Evolutionary conservation across 768 basidiomycete genomes (phyloP), one percentile per base, ranked within the genome.

Genomic region (Rhodotorula babjevae): DNA sequence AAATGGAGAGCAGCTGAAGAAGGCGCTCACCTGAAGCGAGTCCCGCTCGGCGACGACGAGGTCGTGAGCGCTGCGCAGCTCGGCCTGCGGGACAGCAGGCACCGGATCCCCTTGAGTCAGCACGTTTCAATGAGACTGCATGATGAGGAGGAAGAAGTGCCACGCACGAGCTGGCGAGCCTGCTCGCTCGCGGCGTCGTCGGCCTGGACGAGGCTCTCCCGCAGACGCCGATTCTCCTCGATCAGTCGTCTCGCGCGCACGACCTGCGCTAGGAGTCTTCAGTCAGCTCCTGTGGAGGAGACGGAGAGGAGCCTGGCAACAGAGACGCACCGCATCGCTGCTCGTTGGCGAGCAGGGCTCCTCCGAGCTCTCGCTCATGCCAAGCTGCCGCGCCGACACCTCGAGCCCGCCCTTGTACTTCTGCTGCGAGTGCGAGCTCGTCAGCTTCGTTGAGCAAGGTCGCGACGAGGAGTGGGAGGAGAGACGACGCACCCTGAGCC

Each of bases 381-480:
- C 25, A 4, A 33, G 8, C 25, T 27, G 4, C 19, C 0, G 36
- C 36, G 4, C 36, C 9, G 36, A 36, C 7, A 18, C 27, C 23
- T 33, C 21, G 12, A 56, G 14, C 3, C 42, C 55, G 44, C 55
- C 56, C 44, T 33, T 57, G n/a, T 19, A 19, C 64, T 65, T 55
- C 25, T 16, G 36, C 9, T 11, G 9, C 8, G 33, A 40, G 36
- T 10, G 27, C 25, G 12, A 8, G 25, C 59, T n/a, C 14, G 23
- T 23, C 40, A 0, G 9, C 2, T 7, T 25, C 11, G 42, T 3
- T 21, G n/a, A n/a, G n/a, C n/a, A n/a, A n/a, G n/a, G n/a, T n/a
- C n/a, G n/a, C n/a, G n/a, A n/a, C n/a, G n/a, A n/a, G n/a, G n/a
- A n/a, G n/a, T n/a, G n/a, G n/a, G n/a, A n/a, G n/a, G 42, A 52